These are phyloP conservation scores for Phytophthora meadii DNA, from an alignment of 352 stramenopile genomes.

Conservation along the genomic window DNA sequence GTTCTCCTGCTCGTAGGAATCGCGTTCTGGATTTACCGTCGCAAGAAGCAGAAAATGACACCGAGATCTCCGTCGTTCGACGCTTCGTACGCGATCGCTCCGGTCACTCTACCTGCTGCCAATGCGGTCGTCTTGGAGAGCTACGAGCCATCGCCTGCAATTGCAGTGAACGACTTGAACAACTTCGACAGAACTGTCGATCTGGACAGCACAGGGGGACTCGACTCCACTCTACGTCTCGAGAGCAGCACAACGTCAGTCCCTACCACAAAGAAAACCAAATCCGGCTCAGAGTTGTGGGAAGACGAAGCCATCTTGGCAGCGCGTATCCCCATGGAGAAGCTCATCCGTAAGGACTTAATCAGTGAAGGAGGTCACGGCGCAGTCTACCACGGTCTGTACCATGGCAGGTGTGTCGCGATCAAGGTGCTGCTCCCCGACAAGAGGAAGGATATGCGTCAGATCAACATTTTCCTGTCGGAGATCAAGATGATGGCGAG, in stretches of 20 bases:
- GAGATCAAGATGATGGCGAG: conserved; percentile 68
- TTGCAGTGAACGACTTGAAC: conserved; percentile 16
- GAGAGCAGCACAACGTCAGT: conserved; percentile 20
- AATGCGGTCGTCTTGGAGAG: conserved; percentile 26
- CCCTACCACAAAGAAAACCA: conserved; percentile 10
- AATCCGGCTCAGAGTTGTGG: conserved; percentile 31
- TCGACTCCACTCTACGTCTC: conserved; percentile 34
- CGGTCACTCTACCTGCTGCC: conserved; percentile 16
- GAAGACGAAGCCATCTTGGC: conserved; percentile 40
- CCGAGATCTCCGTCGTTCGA: conserved; percentile 25
- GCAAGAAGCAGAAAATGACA: conserved; percentile 22
- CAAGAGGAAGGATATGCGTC: conserved; percentile 46
- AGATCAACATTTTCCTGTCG: conserved; percentile 60
- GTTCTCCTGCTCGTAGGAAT: conserved; percentile 30
- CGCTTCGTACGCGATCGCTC: conserved; percentile 21
- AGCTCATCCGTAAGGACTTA: conserved; percentile 43
- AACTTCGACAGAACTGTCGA: conserved; percentile 39
- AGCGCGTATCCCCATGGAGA: conserved; percentile 58
- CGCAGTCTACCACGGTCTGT: conserved; percentile 54
- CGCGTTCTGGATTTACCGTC: conserved; percentile 33
- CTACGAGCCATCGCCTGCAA: conserved; percentile 17
- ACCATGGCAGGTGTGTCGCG: conserved; percentile 51
- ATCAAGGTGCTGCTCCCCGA: conserved; percentile 59
- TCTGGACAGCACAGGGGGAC: conserved; percentile 25
- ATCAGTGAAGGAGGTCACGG: conserved; percentile 58